These are phyloP conservation scores for Schwanniomyces pseudopolymorphus DNA, from an alignment of 805 yeast species.

Conservation along the genomic window DNA sequence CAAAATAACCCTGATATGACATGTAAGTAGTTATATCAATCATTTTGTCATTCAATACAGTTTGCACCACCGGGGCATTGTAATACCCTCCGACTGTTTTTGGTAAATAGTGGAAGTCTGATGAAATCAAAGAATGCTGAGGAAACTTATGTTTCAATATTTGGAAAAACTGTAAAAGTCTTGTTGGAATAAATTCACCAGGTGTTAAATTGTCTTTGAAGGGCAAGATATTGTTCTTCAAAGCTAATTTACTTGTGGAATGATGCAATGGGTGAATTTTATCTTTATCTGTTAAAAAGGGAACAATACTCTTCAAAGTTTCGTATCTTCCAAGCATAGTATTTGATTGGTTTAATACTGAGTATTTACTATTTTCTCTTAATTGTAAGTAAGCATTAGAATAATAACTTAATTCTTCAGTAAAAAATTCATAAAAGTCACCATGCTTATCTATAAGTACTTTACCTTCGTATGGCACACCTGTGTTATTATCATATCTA, in stretches of 20 bases:
- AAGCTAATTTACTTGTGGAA: constrained; percentile 38
- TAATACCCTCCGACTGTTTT: constrained; percentile 52
- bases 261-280: constrained; percentile 61
- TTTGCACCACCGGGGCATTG: constrained; percentile 78
- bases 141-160: constrained; percentile 67
- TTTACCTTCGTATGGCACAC: constrained; percentile 73
- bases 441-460: constrained; percentile 72
- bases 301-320: constrained; percentile 26
- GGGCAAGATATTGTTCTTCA: constrained; percentile 58
- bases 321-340: constrained; percentile 22
- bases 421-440: constrained; percentile 72
- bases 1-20: constrained; percentile 85
- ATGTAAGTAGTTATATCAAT: constrained; percentile 70
- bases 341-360: constrained; percentile 30
- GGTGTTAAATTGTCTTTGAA: constrained; percentile 64
- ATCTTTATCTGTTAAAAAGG: constrained; percentile 28
- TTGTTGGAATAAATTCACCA: constrained; percentile 82
- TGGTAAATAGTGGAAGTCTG: constrained; percentile 63
- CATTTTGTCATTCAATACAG: constrained; percentile 65
- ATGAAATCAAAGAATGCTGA: constrained; percentile 66
- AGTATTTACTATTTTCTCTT: constrained; percentile 46
- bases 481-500: constrained; percentile 66
- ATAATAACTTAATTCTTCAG: constrained; percentile 59
- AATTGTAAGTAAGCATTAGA: constrained; percentile 55
- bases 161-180: constrained; percentile 63